phyloP scores from a whole-genome alignment of 1,139 yeast species.

The Yamadazyma dushanensis region DNA sequence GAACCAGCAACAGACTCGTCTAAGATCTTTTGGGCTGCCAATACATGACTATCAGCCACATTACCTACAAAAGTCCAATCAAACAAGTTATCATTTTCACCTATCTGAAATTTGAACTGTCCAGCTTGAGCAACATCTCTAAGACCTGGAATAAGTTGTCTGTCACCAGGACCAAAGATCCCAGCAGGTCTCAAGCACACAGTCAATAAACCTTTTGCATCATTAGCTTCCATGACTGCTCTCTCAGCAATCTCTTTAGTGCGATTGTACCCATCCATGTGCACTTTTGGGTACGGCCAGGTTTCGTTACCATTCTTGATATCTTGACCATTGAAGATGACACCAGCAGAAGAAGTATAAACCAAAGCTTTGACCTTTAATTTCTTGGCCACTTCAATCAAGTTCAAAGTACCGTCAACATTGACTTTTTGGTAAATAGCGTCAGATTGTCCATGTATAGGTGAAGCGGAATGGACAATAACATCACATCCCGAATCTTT shows the following conservation, averaged over 20 bases:
- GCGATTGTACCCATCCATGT: conserved; percentile 96
- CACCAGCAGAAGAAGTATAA: conserved; percentile 97
- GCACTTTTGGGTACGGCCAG: conserved; percentile 87
- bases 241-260: conserved; percentile 93
- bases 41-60: conserved; percentile 94
- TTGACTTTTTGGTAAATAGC: conserved; percentile 86
- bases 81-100: conserved; percentile 88
- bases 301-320: conserved; percentile 88
- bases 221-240: conserved; percentile 72
- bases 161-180: conserved; percentile 97
- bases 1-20: conserved; percentile 34
- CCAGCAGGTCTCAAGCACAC: conserved; percentile 96
- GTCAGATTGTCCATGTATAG: conserved; percentile 83
- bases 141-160: conserved; percentile 93
- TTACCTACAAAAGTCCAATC: conserved; percentile 99
- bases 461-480: conserved; percentile 95
- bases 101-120: conserved; percentile 89
- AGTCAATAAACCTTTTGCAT: conserved; percentile 58
- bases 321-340: conserved; percentile 90
- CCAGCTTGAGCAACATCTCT: conserved; percentile 81
- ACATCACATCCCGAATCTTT: conserved; percentile 62
- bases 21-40: conserved; percentile 80
- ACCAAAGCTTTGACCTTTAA: conserved; percentile 66
- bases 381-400: conserved; percentile 64
- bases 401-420: conserved; percentile 81